A percentile compares a stretch with the other conserved stretches of the same genome.
phyloP scores from a whole-genome alignment of 257 asterid species.

The Ilex aquifolium region DNA sequence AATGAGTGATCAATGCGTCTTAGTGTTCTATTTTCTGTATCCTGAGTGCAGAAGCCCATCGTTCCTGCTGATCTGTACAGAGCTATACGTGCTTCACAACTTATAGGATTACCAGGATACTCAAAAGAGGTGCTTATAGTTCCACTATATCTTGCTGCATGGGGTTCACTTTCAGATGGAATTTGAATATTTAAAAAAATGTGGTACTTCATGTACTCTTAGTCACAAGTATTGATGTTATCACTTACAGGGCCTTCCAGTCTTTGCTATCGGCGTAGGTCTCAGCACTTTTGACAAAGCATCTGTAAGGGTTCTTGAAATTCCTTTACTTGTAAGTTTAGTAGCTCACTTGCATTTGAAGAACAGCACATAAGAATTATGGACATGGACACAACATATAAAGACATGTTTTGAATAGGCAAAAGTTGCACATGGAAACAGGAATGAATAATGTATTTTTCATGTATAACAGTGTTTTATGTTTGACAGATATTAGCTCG shows the following conservation, averaged over 20 bases:
- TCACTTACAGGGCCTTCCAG: conserved; percentile 49
- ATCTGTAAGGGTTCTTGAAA: conserved; percentile 32
- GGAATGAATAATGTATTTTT: too few relatives aligned
- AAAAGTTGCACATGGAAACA: too few relatives aligned
- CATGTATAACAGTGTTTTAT: too few relatives aligned
- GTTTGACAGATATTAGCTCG: too few relatives aligned
- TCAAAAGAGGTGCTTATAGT: conserved; percentile 42
- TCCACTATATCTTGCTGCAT: not conserved
- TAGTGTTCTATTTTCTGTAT: not conserved
- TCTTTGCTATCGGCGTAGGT: conserved; percentile 63
- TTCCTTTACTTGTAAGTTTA: too few relatives aligned
- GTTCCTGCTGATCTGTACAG: conserved; percentile 53
- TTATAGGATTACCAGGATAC: conserved; percentile 65
- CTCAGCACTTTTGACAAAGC: conserved; percentile 59
- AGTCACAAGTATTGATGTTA: conserved; percentile 3
- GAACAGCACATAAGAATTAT: too few relatives aligned
- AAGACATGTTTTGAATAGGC: too few relatives aligned
- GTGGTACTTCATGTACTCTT: conserved; percentile 1
- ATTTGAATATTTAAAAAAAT: not conserved
- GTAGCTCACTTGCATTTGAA: too few relatives aligned
- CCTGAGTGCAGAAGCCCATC: conserved; percentile 51
- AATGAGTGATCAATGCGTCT: not conserved
- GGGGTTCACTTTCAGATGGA: not conserved
- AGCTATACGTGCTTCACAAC: conserved; percentile 65
- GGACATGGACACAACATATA: too few relatives aligned